These are phyloP conservation scores for Trichomonascus vanleenenianus DNA, from an alignment of 805 yeast genomes.

Conservation along the genomic window DNA sequence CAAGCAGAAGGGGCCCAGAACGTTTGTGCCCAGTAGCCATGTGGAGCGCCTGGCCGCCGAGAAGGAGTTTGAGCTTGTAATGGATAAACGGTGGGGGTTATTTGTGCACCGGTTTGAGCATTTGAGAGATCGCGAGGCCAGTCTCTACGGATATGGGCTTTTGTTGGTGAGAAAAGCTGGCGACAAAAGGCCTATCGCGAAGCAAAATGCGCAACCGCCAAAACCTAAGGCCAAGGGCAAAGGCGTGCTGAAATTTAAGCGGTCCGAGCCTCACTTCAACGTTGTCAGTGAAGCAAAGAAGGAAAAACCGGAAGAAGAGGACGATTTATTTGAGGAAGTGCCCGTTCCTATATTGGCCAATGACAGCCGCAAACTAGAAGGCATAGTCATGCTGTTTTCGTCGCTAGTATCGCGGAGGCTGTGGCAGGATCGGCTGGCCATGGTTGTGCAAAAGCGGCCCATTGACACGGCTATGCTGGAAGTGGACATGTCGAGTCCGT, in stretches of 20 bases:
- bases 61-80: background rate
- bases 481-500: background rate
- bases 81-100: background rate
- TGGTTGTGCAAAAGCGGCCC: background rate
- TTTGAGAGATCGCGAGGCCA: too few relatives aligned
- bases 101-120: background rate
- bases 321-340: too few relatives aligned
- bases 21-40: background rate
- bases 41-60: background rate
- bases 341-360: background rate
- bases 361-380: background rate
- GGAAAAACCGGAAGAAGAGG: too few relatives aligned
- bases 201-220: too few relatives aligned
- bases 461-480: background rate
- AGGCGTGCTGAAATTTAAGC: too few relatives aligned
- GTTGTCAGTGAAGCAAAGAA: too few relatives aligned
- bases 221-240: too few relatives aligned
- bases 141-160: too few relatives aligned
- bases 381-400: background rate
- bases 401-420: background rate
- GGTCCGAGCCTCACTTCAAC: too few relatives aligned
- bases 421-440: constrained; percentile 3
- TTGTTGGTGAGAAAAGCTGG: too few relatives aligned
- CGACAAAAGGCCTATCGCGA: too few relatives aligned
- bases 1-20: background rate